Evolutionary conservation across 192 early-diverging fungal genomes (phyloP), one percentile per base, ranked within the genome.

Genomic region (Gaertneriomyces sp.): DNA sequence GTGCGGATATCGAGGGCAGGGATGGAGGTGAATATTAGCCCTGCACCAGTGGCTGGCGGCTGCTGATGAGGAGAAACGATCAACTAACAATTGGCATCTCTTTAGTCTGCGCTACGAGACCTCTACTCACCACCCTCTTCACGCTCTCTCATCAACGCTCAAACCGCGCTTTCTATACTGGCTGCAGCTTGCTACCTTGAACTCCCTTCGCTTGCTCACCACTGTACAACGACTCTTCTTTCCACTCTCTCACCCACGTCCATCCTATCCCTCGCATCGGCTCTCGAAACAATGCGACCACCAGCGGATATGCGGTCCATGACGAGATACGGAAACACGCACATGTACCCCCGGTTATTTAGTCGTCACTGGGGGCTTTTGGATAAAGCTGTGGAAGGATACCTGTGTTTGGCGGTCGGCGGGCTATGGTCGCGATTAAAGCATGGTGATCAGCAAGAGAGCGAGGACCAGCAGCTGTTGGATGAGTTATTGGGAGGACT

Each of bases 141-240:
- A 33, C 68, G 61, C 52, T 38, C 16, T 42, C 40, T 20, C 11
- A 50, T 70, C 52, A 63, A 52, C 16, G 43, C 61, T 19, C 5
- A 9, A 1, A 63, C 63, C 44, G 69, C 46, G 20, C 61, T 63
- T 45, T 4, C 44, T 16, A 45, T 77, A 4, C 53, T 73, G 12
- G 39, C 70, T 20, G 66, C 77, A 0, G 73, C 77, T 12, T 79
- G 77, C 65, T 79, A 73, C 42, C 50, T 79, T 1, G 70, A 79
- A 63, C 45, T 67, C 9, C 39, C 40, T 9, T 46, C 59, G 10
- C 72, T 79, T 6, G 64, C 68, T 1, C 19, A 19, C 5, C 49
- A 58, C 46, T 79, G 77, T 62, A 63, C 60, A 12, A 4, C 25
- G 10, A 45, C 19, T 9, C 50, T 75, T 25, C 52, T 75, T 41